Base-by-base conservation (phyloP, 129 eudicot genomes). In the Mikania micrantha region DNA sequence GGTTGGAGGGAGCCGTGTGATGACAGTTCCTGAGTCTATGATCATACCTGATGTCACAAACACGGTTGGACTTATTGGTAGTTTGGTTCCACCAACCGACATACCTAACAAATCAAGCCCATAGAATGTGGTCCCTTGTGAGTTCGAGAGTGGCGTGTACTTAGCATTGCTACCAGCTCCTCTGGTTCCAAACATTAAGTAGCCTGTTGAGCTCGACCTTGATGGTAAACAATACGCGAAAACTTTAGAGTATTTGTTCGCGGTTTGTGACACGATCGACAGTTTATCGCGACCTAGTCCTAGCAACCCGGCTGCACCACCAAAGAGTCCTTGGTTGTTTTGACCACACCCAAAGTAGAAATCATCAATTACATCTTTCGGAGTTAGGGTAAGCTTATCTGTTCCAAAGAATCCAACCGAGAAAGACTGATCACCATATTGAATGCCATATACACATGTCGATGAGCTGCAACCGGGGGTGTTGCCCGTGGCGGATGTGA, bases 21-120 rank as follows among this genome's bases (percentile, higher is more conserved):
- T 85, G 1, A 92, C 96, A 0, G 98, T 92, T 15, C 98, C 98
- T 1, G 98, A 92, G 77, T 92, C 98, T 0, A 92, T 82, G 16
- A 92, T 79, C 5, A 81, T 81, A n/a, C 96, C 91, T 0, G 85
- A 74, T 0, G 64, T 70, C 9, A 64, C 25, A 71, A 91, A 87
- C 6, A 75, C 84, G 0, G 88, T n/a, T 22, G 78, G 73, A 44
- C 79, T 64, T 17, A 92, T 85, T 2, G 85, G 47, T 15, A 92
- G 67, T 20, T 28, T 74, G 0, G 36, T 32, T 6, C 84, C 87
- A 13, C 91, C 96, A 4, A 88, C 85, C 12, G 4, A 42, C 2
- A 92, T 80, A 0, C 50, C 74, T 20, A 34, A 10, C 1, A 84
- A 53, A 44, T 63, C 71, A 42, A 92, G 71, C 64, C 39, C 79